Percentiles rank a stretch among this genome's conserved stretches.
These are phyloP conservation scores for Nephelium lappaceum DNA, from an alignment of 345 rosid species.

Conservation along the genomic window DNA sequence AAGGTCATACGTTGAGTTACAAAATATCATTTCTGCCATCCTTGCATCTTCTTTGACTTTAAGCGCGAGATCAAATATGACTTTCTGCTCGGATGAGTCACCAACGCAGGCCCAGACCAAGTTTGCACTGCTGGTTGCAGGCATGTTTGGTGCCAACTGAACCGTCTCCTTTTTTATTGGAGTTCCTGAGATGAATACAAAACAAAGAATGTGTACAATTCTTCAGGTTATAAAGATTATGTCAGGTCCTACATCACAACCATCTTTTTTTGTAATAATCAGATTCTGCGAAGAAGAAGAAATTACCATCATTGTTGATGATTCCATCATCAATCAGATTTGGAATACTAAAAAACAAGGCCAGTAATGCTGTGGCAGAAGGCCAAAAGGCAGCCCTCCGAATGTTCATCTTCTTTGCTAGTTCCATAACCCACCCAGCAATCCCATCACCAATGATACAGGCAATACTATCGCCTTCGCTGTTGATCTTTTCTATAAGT, in stretches of 20 bases:
- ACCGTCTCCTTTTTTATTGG: neutral
- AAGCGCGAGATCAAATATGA: neutral
- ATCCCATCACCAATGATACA: slow-evolving; percentile 16
- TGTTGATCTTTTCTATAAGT: neutral
- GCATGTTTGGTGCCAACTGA: neutral
- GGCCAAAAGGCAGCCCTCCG: slow-evolving; percentile 19
- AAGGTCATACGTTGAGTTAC: slow-evolving; percentile 25
- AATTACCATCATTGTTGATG: slow-evolving; percentile 20
- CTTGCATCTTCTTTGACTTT: neutral
- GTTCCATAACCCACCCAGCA: neutral
- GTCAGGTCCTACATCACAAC: too few relatives aligned
- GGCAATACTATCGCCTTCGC: slow-evolving; percentile 5
- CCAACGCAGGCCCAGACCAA: neutral
- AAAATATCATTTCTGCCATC: neutral
- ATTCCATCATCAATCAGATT: slow-evolving; percentile 20
- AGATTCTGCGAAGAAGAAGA: too few relatives aligned
- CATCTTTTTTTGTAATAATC: too few relatives aligned
- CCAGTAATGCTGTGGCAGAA: slow-evolving; percentile 14
- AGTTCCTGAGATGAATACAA: neutral
- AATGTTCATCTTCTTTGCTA: slow-evolving; percentile 23
- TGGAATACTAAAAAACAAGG: neutral
- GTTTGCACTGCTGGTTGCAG: neutral
- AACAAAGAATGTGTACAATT: neutral
- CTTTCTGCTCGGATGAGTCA: neutral
- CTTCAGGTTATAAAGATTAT: too few relatives aligned